Conservation (phyloP, 2,329 filamentous ascomycete genomes). For the Alternaria arborescens region DNA sequence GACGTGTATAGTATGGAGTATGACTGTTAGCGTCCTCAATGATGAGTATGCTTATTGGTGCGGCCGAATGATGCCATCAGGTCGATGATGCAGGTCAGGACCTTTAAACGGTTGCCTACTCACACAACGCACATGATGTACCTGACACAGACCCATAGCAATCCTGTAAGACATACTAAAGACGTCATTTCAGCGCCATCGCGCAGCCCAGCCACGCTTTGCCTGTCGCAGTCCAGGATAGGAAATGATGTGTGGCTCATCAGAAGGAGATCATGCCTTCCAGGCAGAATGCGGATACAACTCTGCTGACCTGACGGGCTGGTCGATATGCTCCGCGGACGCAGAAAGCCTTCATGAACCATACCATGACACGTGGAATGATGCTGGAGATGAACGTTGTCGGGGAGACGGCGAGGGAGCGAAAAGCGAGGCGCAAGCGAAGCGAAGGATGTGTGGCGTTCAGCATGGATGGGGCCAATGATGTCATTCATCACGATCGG, state of each 20-base stretch:
- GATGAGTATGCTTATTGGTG: background rate
- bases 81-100: slow-evolving; percentile 4
- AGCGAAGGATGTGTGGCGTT: slow-evolving; percentile 18
- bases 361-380: slow-evolving; percentile 2
- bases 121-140: slow-evolving; percentile 8
- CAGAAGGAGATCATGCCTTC: slow-evolving; percentile 19
- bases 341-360: slow-evolving; percentile 5
- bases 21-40: background rate
- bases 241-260: slow-evolving; percentile 30
- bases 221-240: slow-evolving; percentile 14
- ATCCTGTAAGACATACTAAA: slow-evolving; percentile 17
- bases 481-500: slow-evolving; percentile 26
- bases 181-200: slow-evolving; percentile 26
- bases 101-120: slow-evolving; percentile 15
- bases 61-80: background rate
- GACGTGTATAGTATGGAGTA: background rate
- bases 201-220: slow-evolving; percentile 22
- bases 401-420: slow-evolving; percentile 8
- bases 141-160: slow-evolving; percentile 8
- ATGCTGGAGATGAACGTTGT: slow-evolving; percentile 7
- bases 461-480: slow-evolving; percentile 17
- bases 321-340: background rate
- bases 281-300: background rate
- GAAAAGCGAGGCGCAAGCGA: slow-evolving; percentile 12
- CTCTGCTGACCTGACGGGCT: slow-evolving; percentile 4